Base-by-base conservation (phyloP, 148 eudicot genomes). In the Cornus suecica region DNA sequence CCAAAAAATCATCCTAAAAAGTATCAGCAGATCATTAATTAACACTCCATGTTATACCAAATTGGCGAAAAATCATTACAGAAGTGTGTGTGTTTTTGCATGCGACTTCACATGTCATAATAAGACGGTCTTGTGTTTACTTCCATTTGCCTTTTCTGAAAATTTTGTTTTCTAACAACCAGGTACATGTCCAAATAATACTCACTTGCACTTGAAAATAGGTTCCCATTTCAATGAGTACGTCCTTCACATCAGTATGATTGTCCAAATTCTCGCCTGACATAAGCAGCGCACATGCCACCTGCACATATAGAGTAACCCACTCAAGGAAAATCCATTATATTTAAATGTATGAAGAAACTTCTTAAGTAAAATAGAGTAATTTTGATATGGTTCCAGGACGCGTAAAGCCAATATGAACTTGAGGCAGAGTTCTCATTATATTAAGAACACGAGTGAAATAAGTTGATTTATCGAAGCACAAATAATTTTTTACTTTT, bases 271-370 rank as follows among this genome's bases (percentile, higher is more conserved):
- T 84, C 83, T 90, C 91, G 2, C 94, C 97, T 2, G 90, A 82
- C 86, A 94, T 83, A 25, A 94, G 84, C 79, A 94, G 81, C 13
- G 98, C 97, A 75, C 97, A 91, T 23, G 98, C 98, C 56, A 94
- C 94, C 98, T 94, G 79, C 41, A 25, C 15, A 3, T 25, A 58
- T 10, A 68, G 45, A 62, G 11, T 3, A 68, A 29, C 61, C 20
- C 15, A 58, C 62, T 48, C 8, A 22, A 18, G 62, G 62, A 16
- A 37, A 37, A 37, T 37, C 42, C 42, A 37, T 18, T 48, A 14
- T 3, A 48, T 48, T 16, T 16, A 11, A 18, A 58, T 58, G 62
- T 22, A 20, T 4, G 3, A 58, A 22, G 23, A 58, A 15, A 52
- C 58, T 52, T 52, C 4, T 52, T 52, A 15, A 52, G 22, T 52